Base-by-base conservation (phyloP, 2,329 filamentous ascomycete species). In the Exophiala sp. region DNA sequence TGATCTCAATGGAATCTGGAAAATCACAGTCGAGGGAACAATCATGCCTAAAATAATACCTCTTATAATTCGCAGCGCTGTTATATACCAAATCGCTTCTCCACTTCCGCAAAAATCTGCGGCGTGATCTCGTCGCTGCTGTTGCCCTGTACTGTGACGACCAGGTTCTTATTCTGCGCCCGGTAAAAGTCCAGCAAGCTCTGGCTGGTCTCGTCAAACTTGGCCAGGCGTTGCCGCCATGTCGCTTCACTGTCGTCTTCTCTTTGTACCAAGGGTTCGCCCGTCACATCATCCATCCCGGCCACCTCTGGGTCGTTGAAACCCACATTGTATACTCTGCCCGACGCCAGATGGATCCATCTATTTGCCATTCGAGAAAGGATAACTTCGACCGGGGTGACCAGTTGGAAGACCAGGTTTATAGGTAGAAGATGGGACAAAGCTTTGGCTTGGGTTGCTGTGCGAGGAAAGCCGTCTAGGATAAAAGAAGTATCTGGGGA, bases 41-140 rank as follows among this genome's bases (percentile, higher is more conserved):
- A 43, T 38, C 27, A 23, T 34, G 1, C 34, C n/a, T 37, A 18
- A 19, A 45, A 27, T 6, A 27, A 6, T 5, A 27, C 24, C 24
- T 6, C 24, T 6, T 6, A 5, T 27, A 10, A 27, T 42, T 10
- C 6, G 13, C 24, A 34, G 35, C 22, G 34, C 18, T 29, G 23
- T 52, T 42, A 55, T 48, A 42, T 41, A 44, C 67, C 75, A 70
- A 97, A 97, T 49, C 85, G 78, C 64, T 74, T 80, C 70, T 87
- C 83, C 66, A 98, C 87, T 69, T 95, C 89, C 7, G 74, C 70
- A 63, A 88, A 86, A 22, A 98, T 74, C 72, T 89, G 83, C n/a
- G 93, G 93, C 46, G 79, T 90, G 61, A 98, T 98, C 71, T 97
- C 93, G 64, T 98, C 88, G 64, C 89, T 95, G 66, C 82, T 91